Evolutionary conservation across 139 green algal genomes (phyloP).

Genomic region (Chlamydomonas sphaeroides): DNA sequence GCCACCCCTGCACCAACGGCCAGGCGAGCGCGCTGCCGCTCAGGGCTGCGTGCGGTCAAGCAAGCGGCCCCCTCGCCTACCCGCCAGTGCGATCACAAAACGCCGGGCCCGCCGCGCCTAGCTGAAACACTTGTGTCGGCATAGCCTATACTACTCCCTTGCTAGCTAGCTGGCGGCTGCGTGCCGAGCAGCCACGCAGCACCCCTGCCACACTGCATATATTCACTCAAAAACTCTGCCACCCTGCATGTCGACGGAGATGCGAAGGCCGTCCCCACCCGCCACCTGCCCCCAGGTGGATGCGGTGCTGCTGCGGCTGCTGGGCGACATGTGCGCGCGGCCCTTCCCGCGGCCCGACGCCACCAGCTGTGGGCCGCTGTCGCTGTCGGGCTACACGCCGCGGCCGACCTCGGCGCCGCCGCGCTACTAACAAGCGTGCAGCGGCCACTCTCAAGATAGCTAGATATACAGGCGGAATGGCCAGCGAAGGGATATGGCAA

Average conservation of each 20-base stretch:
- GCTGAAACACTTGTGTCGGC: background rate
- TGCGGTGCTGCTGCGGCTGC: background rate
- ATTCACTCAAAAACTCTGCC: background rate
- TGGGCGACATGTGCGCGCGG: background rate
- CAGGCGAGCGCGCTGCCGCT: background rate
- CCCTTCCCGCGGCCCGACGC: background rate
- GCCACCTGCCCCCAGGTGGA: background rate
- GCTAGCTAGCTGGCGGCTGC: no score
- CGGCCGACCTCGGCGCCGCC: background rate
- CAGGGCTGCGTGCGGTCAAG: background rate
- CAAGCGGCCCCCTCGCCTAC: background rate
- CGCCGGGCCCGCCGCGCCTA: background rate
- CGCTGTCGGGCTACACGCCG: background rate
- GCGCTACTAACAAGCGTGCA: no score
- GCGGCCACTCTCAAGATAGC: no score
- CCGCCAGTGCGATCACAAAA: background rate
- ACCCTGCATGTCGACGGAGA: no score
- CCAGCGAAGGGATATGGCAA: no score
- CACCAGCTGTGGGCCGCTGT: background rate
- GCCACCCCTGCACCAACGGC: background rate
- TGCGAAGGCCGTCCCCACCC: no score
- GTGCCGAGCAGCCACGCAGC: no score
- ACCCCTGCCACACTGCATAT: background rate
- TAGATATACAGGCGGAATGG: no score
- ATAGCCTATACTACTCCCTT: no score